These are phyloP conservation scores for Corylus avellana DNA, from an alignment of 306 rosid species.

Conservation along the genomic window DNA sequence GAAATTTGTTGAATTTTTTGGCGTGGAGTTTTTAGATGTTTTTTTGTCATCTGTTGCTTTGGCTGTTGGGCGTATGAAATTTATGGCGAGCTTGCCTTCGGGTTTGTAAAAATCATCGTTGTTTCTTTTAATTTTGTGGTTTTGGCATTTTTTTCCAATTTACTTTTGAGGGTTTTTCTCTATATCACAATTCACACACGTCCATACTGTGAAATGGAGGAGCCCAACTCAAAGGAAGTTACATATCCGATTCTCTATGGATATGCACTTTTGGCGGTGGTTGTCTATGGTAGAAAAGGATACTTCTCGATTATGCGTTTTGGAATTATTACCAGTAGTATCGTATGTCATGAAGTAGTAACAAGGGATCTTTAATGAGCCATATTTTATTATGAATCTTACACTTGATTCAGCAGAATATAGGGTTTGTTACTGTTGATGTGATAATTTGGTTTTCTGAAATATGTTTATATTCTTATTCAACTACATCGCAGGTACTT, in stretches of 20 bases:
- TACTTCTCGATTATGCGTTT: background rate
- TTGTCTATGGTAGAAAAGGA: background rate
- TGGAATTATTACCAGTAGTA: background rate
- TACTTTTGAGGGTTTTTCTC: no score
- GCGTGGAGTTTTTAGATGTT: background rate
- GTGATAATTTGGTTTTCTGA: background rate
- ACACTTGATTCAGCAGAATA: background rate
- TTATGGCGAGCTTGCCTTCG: background rate
- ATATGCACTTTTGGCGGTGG: background rate
- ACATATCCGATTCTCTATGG: background rate
- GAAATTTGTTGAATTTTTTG: background rate
- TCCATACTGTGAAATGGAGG: no score
- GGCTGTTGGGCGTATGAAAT: constrained; percentile 10
- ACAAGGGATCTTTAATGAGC: background rate
- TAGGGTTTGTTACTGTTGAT: background rate
- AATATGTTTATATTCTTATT: background rate
- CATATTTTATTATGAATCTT: background rate
- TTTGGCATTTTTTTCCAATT: background rate
- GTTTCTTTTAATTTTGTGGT: background rate
- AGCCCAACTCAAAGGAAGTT: no score
- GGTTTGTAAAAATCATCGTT: background rate
- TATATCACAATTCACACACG: no score
- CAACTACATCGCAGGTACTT: background rate
- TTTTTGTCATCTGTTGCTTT: constrained; percentile 9
- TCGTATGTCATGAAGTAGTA: background rate